Evolutionary conservation across 768 basidiomycete species (phyloP), one percentile per base, ranked within the genome.

Genomic region (Pleurotus tuoliensis): DNA sequence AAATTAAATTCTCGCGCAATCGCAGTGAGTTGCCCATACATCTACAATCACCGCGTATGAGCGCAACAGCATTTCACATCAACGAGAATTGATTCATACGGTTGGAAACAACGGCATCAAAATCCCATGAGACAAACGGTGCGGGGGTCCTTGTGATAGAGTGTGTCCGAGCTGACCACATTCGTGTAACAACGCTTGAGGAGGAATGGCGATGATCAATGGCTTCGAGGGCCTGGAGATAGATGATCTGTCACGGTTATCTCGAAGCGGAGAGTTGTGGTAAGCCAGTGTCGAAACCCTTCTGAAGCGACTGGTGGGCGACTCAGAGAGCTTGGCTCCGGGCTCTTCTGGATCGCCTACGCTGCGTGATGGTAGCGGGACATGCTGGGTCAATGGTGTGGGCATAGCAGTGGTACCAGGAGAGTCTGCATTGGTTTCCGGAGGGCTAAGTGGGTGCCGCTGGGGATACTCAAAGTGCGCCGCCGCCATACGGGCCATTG

Each of bases 1-100:
- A 92, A 88, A 64, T 82, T 87, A 71, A 86, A 92, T 67, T 93
- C 90, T 49, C 83, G 81, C 3, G 90, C 88, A 58, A 94, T 91
- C 8, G 89, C 87, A 25, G 79, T 78, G 34, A 92, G 72, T 69
- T 94, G 91, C 13, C 79, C 83, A 63, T 83, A 84, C 76, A 92
- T 82, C 92, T 93, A 52, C 34, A 20, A 6, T 55, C 52, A 39
- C 51, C 3, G 47, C 40, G 46, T 8, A 18, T 20, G 30, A 25
- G 61, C 39, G 63, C 34, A 7, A 13, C 16, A 57, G 38, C 53
- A 16, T 38, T 34, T 25, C 13, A 22, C 13, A 22, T 20, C 20
- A 39, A 44, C 52, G 24, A 39, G 47, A 50, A 25, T 43, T 15
- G 45, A 24, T 38, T 59, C 64, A 57, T 69, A 90, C 90, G 6